These are phyloP conservation scores for Neurospora sp. DNA, from an alignment of 495 filamentous ascomycete species.

Conservation along the genomic window DNA sequence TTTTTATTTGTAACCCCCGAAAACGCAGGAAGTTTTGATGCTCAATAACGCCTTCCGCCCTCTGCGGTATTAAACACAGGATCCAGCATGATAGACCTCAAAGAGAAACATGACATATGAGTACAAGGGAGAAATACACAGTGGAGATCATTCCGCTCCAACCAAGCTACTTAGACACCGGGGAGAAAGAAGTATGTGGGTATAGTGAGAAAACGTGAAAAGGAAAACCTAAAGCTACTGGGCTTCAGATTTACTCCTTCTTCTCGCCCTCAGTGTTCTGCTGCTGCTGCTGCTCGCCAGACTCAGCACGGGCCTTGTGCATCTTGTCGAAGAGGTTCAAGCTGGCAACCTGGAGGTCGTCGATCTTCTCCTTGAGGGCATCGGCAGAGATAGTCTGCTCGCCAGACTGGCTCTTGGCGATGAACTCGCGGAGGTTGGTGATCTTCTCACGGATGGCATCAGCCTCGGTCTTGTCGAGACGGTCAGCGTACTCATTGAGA, in stretches of 20 bases:
- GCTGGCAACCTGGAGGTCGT: slow-evolving; percentile 91
- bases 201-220: slow-evolving; percentile 15
- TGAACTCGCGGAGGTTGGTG: slow-evolving; percentile 71
- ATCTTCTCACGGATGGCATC: slow-evolving; percentile 94
- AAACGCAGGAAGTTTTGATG: slow-evolving; percentile 31
- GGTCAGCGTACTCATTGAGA: slow-evolving; percentile 90
- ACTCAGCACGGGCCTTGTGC: slow-evolving; percentile 84
- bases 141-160: slow-evolving; percentile 20
- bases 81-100: slow-evolving; percentile 16
- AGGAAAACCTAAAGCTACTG: slow-evolving; percentile 25
- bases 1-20: slow-evolving; percentile 12
- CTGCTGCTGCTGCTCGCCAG: slow-evolving; percentile 34
- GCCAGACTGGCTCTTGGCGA: slow-evolving; percentile 89
- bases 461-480: slow-evolving; percentile 92
- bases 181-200: slow-evolving; percentile 15
- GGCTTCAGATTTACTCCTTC: slow-evolving; percentile 45
- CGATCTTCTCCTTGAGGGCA: slow-evolving; percentile 95
- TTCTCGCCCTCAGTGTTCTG: slow-evolving; percentile 69
- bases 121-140: slow-evolving; percentile 34
- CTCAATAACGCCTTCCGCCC: slow-evolving; percentile 40
- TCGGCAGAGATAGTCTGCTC: slow-evolving; percentile 76
- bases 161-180: slow-evolving; percentile 23
- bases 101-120: slow-evolving; percentile 27
- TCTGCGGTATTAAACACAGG: slow-evolving; percentile 28
- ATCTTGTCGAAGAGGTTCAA: slow-evolving; percentile 99